Percentiles rank a stretch among this genome's conserved stretches.
Conservation (phyloP, 1,284 basidiomycete species). For the Fistulinella staudtii region DNA sequence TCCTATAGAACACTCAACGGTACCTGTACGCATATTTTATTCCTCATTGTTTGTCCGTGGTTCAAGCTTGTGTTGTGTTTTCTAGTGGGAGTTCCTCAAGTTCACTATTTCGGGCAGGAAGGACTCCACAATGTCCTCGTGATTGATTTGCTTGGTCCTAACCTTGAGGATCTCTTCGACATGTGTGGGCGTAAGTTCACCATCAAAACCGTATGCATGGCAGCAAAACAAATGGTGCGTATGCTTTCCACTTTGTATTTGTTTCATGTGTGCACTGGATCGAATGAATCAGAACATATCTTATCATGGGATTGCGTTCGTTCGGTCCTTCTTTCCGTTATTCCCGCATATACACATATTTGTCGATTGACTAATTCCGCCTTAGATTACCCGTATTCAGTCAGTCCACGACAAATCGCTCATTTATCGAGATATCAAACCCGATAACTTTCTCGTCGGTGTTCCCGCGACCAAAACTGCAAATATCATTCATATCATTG, state of each 20-base stretch:
- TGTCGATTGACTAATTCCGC: slow-evolving; percentile 8
- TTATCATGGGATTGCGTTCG: neutral
- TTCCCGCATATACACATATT: neutral
- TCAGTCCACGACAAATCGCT: slow-evolving; percentile 98
- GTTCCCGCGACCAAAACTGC: slow-evolving; percentile 90
- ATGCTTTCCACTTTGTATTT: neutral
- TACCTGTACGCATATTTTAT: slow-evolving; percentile 63
- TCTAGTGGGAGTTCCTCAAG: slow-evolving; percentile 90
- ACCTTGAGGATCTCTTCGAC: slow-evolving; percentile 95
- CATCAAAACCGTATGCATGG: slow-evolving; percentile 98
- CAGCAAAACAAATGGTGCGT: slow-evolving; percentile 95
- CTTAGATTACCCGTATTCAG: slow-evolving; percentile 92
- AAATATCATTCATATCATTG: slow-evolving; percentile 90
- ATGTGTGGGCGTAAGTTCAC: slow-evolving; percentile 98
- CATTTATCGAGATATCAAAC: slow-evolving; percentile 99
- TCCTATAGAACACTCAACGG: slow-evolving; percentile 95
- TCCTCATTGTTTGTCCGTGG: slow-evolving; percentile 9
- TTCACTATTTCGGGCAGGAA: slow-evolving; percentile 98
- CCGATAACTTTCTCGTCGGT: slow-evolving; percentile 98
- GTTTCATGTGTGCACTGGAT: slow-evolving; percentile 8
- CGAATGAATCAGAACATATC: neutral
- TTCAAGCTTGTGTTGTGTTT: slow-evolving; percentile 13
- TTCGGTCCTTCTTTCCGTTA: neutral
- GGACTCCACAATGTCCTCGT: slow-evolving; percentile 97
- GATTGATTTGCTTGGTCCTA: slow-evolving; percentile 95